Conservation (phyloP, 371 early-diverging fungal species). For the Apophysomyces variabilis region DNA sequence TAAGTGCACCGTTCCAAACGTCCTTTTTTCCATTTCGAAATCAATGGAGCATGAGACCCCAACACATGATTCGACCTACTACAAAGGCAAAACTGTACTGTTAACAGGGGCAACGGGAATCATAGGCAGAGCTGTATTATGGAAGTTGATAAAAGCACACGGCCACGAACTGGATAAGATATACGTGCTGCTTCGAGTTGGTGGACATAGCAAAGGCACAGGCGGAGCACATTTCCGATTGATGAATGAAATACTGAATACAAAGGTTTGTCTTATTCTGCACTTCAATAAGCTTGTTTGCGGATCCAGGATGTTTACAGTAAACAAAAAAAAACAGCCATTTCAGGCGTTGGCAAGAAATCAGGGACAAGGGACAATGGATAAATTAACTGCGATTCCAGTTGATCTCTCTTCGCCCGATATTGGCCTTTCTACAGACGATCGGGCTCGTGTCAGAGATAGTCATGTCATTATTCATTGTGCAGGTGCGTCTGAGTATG, state of each 20-base stretch:
- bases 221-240: conserved; percentile 28
- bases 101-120: conserved; percentile 61
- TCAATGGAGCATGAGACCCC: conserved; percentile 6
- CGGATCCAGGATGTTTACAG: background rate
- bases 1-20: conserved; percentile 5
- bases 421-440: conserved; percentile 49
- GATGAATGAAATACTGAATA: conserved; percentile 30
- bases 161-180: conserved; percentile 28
- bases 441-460: conserved; percentile 41
- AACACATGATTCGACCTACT: conserved; percentile 15
- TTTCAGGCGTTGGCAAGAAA: conserved; percentile 18
- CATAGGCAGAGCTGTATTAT: conserved; percentile 59
- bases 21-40: conserved; percentile 3
- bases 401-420: conserved; percentile 50
- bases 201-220: conserved; percentile 31
- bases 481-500: conserved; percentile 55
- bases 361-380: conserved; percentile 19
- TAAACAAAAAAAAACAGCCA: conserved; percentile 13
- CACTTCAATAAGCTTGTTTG: background rate
- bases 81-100: conserved; percentile 36
- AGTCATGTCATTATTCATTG: conserved; percentile 53
- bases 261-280: conserved; percentile 18
- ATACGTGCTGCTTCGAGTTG: conserved; percentile 33
- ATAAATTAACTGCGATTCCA: conserved; percentile 51
- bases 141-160: conserved; percentile 36